Base-by-base conservation (phyloP, 2,329 filamentous ascomycete species). In the Colletotrichum shisoi region DNA sequence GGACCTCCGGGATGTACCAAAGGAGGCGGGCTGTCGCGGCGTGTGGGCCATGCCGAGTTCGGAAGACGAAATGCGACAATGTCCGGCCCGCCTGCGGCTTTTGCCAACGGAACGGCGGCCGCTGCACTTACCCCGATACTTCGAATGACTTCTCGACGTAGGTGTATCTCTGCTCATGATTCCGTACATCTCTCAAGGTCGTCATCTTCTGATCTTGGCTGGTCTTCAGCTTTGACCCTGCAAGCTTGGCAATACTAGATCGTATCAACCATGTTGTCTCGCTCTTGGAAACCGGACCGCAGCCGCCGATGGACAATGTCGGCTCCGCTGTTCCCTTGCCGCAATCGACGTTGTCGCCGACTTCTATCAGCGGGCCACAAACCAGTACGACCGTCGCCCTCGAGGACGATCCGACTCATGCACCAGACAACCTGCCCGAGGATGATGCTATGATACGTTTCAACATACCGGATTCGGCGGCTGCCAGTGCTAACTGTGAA, bases 21-120 rank as follows among this genome's bases (percentile, higher is more conserved):
- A 69, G 77, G 13, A 78, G 77, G 64, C 72, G 77, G 21, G 77
- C 76, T 37, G 69, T 77, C 8, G 74, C 71, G 27, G 77, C 77
- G 4, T 79, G 77, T 39, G 73, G 77, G 62, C 74, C 76, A 2
- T 79, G 77, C 71, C 75, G 77, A 2, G 73, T 73, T 5, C 70
- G 77, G 11, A 76, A 77, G 67, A 79, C 76, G 24, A 79, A 79
- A 58, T 79, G 77, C 68, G 77, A 79, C 62, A 79, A 79, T 61
- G 72, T 73, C 8, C 74, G 75, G 46, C 77, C 77, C 3, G 73
- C 73, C 0, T 79, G 77, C 62, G 76, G 77, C 9, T 79, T 77
- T 48, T 79, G 77, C 64, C 71, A 72, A 17, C 74, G 73, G 15
- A 69, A 76, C 37, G 73, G 72, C 21, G 77, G 76, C 12, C 69